A percentile compares a stretch with the other conserved stretches of the same genome.
These are phyloP conservation scores for Leccinum longicurvipes DNA, from an alignment of 768 basidiomycete species.

Conservation along the genomic window DNA sequence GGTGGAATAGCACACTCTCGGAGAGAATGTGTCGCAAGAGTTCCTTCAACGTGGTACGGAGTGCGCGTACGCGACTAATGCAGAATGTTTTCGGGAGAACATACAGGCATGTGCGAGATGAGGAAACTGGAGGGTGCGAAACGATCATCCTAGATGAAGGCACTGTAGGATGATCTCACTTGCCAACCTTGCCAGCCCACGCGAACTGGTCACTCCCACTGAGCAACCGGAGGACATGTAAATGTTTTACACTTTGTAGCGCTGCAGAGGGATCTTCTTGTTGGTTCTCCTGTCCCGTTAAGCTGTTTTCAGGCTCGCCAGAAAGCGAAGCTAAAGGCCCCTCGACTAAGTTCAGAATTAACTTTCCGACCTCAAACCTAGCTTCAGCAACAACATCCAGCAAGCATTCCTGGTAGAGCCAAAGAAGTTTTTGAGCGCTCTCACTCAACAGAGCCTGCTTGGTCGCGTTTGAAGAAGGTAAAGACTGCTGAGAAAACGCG, in stretches of 20 bases:
- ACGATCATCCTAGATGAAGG: neutral
- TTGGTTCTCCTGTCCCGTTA: constrained; percentile 13
- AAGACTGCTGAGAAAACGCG: constrained; percentile 65
- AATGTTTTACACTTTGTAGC: constrained; percentile 58
- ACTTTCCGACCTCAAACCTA: constrained; percentile 82
- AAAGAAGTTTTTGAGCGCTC: constrained; percentile 73
- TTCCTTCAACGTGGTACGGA: constrained; percentile 46
- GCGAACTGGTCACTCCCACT: constrained; percentile 74
- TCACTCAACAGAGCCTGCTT: constrained; percentile 69
- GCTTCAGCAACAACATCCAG: constrained; percentile 74
- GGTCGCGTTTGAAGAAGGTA: constrained; percentile 32
- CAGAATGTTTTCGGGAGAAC: constrained; percentile 68
- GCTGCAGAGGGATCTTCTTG: constrained; percentile 15
- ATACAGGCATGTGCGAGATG: constrained; percentile 63
- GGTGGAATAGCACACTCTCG: constrained; percentile 73
- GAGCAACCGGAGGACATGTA: constrained; percentile 77
- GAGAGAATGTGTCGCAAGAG: constrained; percentile 68
- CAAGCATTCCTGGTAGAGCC: constrained; percentile 79
- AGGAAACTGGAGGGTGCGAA: constrained; percentile 31
- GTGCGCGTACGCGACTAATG: constrained; percentile 45
- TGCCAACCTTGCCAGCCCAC: constrained; percentile 75
- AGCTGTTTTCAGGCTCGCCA: neutral
- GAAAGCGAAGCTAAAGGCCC: constrained; percentile 24
- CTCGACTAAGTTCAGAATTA: constrained; percentile 51
- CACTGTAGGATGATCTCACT: constrained; percentile 17